phyloP scores from a whole-genome alignment of 2,329 filamentous ascomycete genomes.

The Colletotrichum tabaci region DNA sequence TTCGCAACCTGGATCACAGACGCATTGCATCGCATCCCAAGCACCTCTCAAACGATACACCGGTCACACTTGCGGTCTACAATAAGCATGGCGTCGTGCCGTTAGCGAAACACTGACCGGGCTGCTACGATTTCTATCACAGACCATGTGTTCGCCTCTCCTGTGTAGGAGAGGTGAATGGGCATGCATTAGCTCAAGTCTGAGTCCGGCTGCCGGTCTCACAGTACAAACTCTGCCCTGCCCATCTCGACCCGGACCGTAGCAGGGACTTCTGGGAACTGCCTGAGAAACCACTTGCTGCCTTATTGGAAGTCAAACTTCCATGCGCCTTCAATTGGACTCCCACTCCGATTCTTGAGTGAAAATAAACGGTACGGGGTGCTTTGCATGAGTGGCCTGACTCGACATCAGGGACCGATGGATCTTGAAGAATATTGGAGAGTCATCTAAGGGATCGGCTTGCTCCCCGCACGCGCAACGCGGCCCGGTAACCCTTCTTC shows the following conservation, averaged over 20 bases:
- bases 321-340: background rate
- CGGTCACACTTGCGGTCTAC: slow-evolving; percentile 7
- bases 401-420: background rate
- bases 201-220: slow-evolving; percentile 38
- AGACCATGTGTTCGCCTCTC: slow-evolving; percentile 40
- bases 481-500: slow-evolving; percentile 12
- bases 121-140: slow-evolving; percentile 23
- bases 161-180: background rate
- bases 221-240: slow-evolving; percentile 27
- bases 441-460: background rate
- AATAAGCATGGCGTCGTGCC: slow-evolving; percentile 15
- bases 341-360: background rate
- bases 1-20: slow-evolving; percentile 20
- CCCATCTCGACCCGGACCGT: slow-evolving; percentile 8
- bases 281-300: slow-evolving; percentile 3
- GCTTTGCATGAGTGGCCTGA: background rate
- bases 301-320: background rate
- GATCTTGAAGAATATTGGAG: background rate
- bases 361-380: slow-evolving; percentile 9
- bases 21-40: slow-evolving; percentile 22
- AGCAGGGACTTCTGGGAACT: background rate
- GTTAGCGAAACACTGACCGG: slow-evolving; percentile 29
- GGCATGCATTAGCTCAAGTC: slow-evolving; percentile 26
- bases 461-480: slow-evolving; percentile 10
- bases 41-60: slow-evolving; percentile 26